Conservation (phyloP, 306 rosid species). For the Carpinus fangiana region DNA sequence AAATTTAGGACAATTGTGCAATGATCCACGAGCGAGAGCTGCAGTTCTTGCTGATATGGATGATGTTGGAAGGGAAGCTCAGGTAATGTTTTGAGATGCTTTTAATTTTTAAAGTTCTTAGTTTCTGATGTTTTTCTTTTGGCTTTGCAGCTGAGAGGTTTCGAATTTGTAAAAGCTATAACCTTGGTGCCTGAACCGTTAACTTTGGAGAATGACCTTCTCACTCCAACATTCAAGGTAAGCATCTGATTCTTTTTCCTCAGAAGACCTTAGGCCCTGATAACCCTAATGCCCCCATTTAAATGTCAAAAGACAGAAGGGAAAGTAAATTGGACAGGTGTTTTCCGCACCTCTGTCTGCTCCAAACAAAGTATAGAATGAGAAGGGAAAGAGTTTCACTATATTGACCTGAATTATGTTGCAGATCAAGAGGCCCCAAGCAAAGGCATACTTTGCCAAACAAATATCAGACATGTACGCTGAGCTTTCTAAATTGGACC, state of each 20-base stretch:
- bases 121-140: neutral
- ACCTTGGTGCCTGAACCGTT: conserved; percentile 80
- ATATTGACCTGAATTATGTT: neutral
- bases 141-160: conserved; percentile 80
- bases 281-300: neutral
- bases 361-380: neutral
- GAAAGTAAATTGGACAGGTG: neutral
- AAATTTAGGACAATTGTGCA: conserved; percentile 67
- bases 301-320: neutral
- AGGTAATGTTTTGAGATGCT: conserved; percentile 37
- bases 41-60: conserved; percentile 90
- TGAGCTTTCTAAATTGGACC: conserved; percentile 60
- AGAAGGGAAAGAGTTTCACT: neutral
- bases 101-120: neutral
- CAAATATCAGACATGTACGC: conserved; percentile 74
- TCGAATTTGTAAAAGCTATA: conserved; percentile 82
- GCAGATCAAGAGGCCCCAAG: conserved; percentile 95
- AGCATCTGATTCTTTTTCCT: conserved; percentile 18
- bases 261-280: neutral
- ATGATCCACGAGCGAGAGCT: conserved; percentile 74
- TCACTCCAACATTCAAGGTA: conserved; percentile 96
- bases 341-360: neutral
- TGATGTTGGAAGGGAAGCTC: conserved; percentile 79
- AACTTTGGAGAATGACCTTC: conserved; percentile 80
- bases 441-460: conserved; percentile 68